phyloP scores from a whole-genome alignment of 306 rosid genomes.

The Trifolium pratense region DNA sequence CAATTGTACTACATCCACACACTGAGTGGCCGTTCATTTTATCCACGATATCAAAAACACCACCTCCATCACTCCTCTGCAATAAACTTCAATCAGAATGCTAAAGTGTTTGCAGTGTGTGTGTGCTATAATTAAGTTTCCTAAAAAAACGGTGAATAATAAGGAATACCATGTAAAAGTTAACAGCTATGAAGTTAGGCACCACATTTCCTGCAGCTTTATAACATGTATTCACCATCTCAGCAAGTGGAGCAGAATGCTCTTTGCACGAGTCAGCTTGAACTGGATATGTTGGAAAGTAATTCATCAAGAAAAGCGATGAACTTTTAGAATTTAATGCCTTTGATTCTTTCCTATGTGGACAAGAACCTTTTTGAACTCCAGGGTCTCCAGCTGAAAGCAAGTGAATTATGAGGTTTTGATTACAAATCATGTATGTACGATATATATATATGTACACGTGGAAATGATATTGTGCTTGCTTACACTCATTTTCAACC shows the following conservation, averaged over 20 bases:
- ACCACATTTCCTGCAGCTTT: slow-evolving; percentile 83
- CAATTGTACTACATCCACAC: slow-evolving; percentile 84
- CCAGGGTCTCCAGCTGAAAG: slow-evolving; percentile 99
- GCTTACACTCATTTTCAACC: slow-evolving; percentile 92
- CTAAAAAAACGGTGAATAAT: slow-evolving; percentile 6
- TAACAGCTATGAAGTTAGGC: slow-evolving; percentile 91
- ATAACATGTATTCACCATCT: slow-evolving; percentile 83
- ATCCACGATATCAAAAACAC: slow-evolving; percentile 88
- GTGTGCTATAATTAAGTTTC: slow-evolving; percentile 25
- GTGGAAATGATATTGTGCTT: slow-evolving; percentile 42
- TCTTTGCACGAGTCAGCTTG: slow-evolving; percentile 94
- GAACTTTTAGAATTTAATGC: slow-evolving; percentile 67
- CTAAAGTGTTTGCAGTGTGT: slow-evolving; percentile 31
- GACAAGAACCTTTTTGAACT: slow-evolving; percentile 73
- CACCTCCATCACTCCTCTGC: slow-evolving; percentile 99
- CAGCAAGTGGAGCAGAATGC: slow-evolving; percentile 87
- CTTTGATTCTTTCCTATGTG: slow-evolving; percentile 89
- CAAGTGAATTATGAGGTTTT: slow-evolving; percentile 21
- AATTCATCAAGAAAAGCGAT: slow-evolving; percentile 83
- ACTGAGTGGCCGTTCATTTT: slow-evolving; percentile 80
- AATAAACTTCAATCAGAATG: slow-evolving; percentile 46
- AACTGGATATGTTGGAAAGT: slow-evolving; percentile 94
- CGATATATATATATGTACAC: not conserved
- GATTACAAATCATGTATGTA: slow-evolving; percentile 24
- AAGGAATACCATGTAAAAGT: slow-evolving; percentile 88